Evolutionary conservation across 2,329 filamentous ascomycete species (phyloP).

Genomic region (Zymoseptoria ardabiliae): DNA sequence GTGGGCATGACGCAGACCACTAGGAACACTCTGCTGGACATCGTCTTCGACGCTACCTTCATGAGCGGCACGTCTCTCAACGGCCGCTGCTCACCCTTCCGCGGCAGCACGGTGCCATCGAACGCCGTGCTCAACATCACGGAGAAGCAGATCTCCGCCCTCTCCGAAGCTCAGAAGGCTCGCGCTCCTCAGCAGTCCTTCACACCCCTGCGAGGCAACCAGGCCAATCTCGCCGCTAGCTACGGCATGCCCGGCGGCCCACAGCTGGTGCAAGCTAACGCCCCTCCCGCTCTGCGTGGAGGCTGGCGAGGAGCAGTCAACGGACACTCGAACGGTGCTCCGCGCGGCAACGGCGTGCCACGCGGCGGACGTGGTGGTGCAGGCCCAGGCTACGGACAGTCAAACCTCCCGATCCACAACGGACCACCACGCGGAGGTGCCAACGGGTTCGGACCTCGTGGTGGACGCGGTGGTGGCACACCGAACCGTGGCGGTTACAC

Average conservation of each 20-base stretch:
- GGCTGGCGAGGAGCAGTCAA: slow-evolving; percentile 52
- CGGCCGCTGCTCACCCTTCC: slow-evolving; percentile 84
- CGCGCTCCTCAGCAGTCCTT: slow-evolving; percentile 21
- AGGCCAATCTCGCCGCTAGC: slow-evolving; percentile 30
- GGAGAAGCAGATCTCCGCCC: slow-evolving; percentile 68
- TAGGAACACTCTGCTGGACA: slow-evolving; percentile 73
- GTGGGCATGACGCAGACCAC: slow-evolving; percentile 86
- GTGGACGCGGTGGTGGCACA: slow-evolving; percentile 21
- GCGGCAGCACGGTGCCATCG: slow-evolving; percentile 81
- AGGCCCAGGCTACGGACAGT: slow-evolving; percentile 28
- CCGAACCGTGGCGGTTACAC: slow-evolving; percentile 39
- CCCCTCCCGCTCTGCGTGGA: slow-evolving; percentile 52
- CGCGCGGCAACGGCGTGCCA: slow-evolving; percentile 23
- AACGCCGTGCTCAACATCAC: slow-evolving; percentile 85
- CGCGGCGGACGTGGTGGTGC: slow-evolving; percentile 32
- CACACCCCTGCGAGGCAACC: slow-evolving; percentile 22
- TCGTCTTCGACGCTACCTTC: slow-evolving; percentile 89
- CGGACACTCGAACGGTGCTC: slow-evolving; percentile 36
- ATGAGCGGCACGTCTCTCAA: slow-evolving; percentile 94
- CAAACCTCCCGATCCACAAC: slow-evolving; percentile 34
- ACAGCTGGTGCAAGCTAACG: slow-evolving; percentile 51
- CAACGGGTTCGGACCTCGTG: slow-evolving; percentile 16
- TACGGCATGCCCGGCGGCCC: slow-evolving; percentile 54
- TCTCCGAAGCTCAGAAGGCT: slow-evolving; percentile 33
- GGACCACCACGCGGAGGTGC: slow-evolving; percentile 33